Base-by-base conservation (phyloP, 805 yeast genomes). In the Alloascoidea africana region DNA sequence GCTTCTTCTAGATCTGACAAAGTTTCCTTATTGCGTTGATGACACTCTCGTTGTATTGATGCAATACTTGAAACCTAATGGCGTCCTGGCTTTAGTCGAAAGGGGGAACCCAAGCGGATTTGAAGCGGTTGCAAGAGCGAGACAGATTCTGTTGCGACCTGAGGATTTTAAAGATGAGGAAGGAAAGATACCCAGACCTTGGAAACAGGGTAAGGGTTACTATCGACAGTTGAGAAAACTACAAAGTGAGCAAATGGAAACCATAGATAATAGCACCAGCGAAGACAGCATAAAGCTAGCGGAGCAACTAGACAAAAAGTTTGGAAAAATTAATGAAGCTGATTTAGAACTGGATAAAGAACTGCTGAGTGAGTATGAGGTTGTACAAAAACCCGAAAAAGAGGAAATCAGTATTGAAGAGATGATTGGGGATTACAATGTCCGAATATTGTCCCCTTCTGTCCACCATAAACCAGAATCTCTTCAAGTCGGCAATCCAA, bases 31-130 rank as follows among this genome's bases (percentile, higher is more conserved):
- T 14, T 79, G 83, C 44, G 76, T 84, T 3, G 96, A 86, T 54
- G 63, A 65, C 16, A 76, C 68, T 38, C 48, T 84, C 5, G 73
- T 76, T 43, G 63, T 65, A 41, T 61, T 80, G 23, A 59, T 86
- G 16, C 61, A 65, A 14, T 58, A 81, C 14, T 57, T 87, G 35
- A 68, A 72, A 13, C 95, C 96, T 0, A 71, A 73, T 6, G 98
- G 97, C 0, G 76, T 76, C 41, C 56, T 89, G 8, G 76, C 86
- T 1, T 53, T 91, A 2, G 59, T 87, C 2, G 97, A 91, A 58
- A 65, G 96, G 44, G 98, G 98, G 2, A 82, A 80, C 39, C 84
- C 96, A 0, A 51, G 76, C 19, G 97, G 97, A 0, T 84, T 84
- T 51, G 98, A 91, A 56, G 65, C 74, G 2, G 68, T 86, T 40